Evolutionary conservation across 371 early-diverging fungal species (phyloP).

Genomic region (Capniomyces stellatus): DNA sequence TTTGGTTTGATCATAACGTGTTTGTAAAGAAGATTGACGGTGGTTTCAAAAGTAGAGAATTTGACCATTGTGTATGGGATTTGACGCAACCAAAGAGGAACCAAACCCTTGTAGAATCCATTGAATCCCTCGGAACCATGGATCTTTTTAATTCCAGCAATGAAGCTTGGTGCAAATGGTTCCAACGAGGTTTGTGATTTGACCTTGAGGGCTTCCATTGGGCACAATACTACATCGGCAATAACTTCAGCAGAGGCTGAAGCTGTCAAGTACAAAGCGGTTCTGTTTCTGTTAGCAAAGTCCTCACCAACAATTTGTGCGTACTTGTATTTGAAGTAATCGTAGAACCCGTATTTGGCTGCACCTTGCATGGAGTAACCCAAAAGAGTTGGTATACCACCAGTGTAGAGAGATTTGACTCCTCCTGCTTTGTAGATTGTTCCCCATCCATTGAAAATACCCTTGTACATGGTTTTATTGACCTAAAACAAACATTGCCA

Average conservation of each 20-base stretch:
- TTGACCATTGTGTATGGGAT: constrained; percentile 94
- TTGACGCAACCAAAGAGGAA: constrained; percentile 67
- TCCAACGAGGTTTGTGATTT: constrained; percentile 52
- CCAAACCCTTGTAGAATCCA: constrained; percentile 55
- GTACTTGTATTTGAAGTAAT: constrained; percentile 60
- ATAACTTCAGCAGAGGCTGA: constrained; percentile 76
- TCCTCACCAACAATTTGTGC: constrained; percentile 47
- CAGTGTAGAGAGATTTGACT: constrained; percentile 49
- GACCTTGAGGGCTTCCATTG: constrained; percentile 65
- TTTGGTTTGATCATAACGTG: constrained; percentile 50
- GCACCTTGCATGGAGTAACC: constrained; percentile 82
- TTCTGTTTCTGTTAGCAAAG: constrained; percentile 52
- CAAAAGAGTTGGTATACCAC: constrained; percentile 56
- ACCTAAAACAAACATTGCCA: constrained; percentile 13
- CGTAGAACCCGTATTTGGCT: constrained; percentile 78
- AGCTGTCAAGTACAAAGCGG: constrained; percentile 49
- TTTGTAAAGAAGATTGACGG: constrained; percentile 52
- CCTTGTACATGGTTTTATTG: constrained; percentile 35
- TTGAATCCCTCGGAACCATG: constrained; percentile 35
- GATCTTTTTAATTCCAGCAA: constrained; percentile 44
- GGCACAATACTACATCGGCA: constrained; percentile 69
- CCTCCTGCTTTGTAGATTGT: constrained; percentile 49
- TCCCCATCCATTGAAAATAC: constrained; percentile 45
- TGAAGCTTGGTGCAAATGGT: constrained; percentile 44
- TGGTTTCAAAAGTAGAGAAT: constrained; percentile 75